Percentiles rank a stretch among this genome's conserved stretches.
Conservation (phyloP, 805 yeast genomes). For the Tetrapisispora taiwanensis region DNA sequence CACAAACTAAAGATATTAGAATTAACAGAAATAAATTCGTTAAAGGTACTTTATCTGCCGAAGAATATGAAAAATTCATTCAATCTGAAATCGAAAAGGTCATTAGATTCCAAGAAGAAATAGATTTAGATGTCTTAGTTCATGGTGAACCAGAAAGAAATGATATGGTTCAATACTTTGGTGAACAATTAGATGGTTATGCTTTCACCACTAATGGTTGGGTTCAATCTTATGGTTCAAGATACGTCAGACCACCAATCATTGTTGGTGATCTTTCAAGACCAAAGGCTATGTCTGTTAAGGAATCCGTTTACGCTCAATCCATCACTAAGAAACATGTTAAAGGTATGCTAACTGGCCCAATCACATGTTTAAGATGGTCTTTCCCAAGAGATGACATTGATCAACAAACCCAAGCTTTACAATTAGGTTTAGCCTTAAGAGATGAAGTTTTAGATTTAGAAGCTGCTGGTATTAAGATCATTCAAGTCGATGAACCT, state of each 20-base stretch:
- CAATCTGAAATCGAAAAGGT: conserved; percentile 93
- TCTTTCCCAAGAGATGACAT: conserved; percentile 99
- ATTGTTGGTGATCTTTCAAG: conserved; percentile 98
- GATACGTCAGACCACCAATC: conserved; percentile 99
- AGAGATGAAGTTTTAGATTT: conserved; percentile 98
- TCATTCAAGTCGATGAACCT: conserved; percentile 99
- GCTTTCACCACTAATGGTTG: conserved; percentile 99
- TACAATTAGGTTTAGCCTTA: conserved; percentile 93
- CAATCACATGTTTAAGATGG: conserved; percentile 99
- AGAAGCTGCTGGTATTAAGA: conserved; percentile 96
- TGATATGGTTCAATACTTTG: conserved; percentile 99
- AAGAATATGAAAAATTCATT: conserved; percentile 92
- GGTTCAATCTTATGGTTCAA: conserved; percentile 99
- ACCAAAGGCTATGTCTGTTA: conserved; percentile 97
- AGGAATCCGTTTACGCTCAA: conserved; percentile 98
- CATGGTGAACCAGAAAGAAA: conserved; percentile 99
- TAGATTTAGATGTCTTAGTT: conserved; percentile 94
- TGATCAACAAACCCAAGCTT: conserved; percentile 84
- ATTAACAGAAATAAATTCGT: conserved; percentile 95
- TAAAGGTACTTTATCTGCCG: conserved; percentile 92
- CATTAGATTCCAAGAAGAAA: conserved; percentile 98
- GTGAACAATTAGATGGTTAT: conserved; percentile 97
- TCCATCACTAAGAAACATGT: conserved; percentile 89
- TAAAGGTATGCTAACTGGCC: conserved; percentile 99
- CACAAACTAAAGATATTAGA: conserved; percentile 99